phyloP scores from a whole-genome alignment of 352 stramenopile species.

The Nothophytophthora sp. region DNA sequence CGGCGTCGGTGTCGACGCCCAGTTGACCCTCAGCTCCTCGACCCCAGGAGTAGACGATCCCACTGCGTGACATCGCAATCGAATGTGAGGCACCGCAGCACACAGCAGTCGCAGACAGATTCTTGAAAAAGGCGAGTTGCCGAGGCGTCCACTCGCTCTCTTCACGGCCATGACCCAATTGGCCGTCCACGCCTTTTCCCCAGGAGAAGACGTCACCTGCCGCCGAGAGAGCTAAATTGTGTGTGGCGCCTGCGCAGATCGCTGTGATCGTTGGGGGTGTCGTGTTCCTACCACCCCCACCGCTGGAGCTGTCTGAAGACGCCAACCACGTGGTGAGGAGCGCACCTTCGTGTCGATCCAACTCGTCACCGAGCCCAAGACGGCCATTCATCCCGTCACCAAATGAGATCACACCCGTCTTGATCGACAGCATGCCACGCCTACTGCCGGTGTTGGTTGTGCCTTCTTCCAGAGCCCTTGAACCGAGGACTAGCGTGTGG shows the following conservation, averaged over 20 bases:
- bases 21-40: constrained; percentile 54
- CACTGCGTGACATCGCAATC: constrained; percentile 40
- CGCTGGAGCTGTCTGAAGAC: constrained; percentile 8
- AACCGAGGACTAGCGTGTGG: constrained; percentile 50
- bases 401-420: constrained; percentile 59
- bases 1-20: constrained; percentile 15
- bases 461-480: not conserved
- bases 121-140: constrained; percentile 50
- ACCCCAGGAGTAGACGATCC: constrained; percentile 64
- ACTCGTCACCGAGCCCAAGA: constrained; percentile 56
- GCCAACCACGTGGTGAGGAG: constrained; percentile 42
- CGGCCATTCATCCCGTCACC: constrained; percentile 71
- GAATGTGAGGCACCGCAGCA: constrained; percentile 52
- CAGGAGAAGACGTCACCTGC: constrained; percentile 68
- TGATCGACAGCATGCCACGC: constrained; percentile 9
- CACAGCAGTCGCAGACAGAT: constrained; percentile 26
- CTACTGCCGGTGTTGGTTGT: not conserved
- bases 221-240: constrained; percentile 52
- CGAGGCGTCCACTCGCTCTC: constrained; percentile 66
- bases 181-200: constrained; percentile 57
- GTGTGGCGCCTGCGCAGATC: constrained; percentile 45
- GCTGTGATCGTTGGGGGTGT: constrained; percentile 35
- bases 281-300: constrained; percentile 18
- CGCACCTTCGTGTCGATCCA: constrained; percentile 38
- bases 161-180: constrained; percentile 46